Conservation (phyloP, 495 filamentous ascomycete genomes). For the Penicillium verhagenii region DNA sequence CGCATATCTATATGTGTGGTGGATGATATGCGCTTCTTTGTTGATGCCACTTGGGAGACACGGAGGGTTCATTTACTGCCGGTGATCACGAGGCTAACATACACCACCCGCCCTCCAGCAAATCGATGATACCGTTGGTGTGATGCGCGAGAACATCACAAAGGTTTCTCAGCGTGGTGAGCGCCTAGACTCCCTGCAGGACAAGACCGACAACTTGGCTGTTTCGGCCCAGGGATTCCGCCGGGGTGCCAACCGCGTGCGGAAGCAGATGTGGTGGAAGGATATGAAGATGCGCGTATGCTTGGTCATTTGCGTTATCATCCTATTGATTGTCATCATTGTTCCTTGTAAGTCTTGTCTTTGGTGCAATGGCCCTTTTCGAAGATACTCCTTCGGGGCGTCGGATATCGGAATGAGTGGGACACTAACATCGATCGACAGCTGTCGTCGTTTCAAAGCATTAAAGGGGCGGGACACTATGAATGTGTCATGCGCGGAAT, state of each 20-base stretch:
- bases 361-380: background rate
- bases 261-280: constrained; percentile 95
- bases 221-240: constrained; percentile 90
- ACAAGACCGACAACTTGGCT: constrained; percentile 94
- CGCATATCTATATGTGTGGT: background rate
- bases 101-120: constrained; percentile 54
- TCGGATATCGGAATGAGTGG: background rate
- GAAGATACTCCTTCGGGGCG: background rate
- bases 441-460: constrained; percentile 31
- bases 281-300: constrained; percentile 99
- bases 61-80: background rate
- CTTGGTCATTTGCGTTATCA: constrained; percentile 80
- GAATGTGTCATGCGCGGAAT: constrained; percentile 19
- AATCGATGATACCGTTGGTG: constrained; percentile 91
- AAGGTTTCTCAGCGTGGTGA: constrained; percentile 90
- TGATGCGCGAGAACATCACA: constrained; percentile 94
- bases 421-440: constrained; percentile 17
- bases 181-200: constrained; percentile 82
- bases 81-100: constrained; percentile 18
- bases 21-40: background rate
- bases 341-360: constrained; percentile 67
- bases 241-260: constrained; percentile 88
- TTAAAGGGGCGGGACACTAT: constrained; percentile 20
- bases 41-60: background rate
- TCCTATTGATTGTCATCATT: constrained; percentile 89